Evolutionary conservation across 331 rosid species (phyloP).

Genomic region (Dryas integrifolia): DNA sequence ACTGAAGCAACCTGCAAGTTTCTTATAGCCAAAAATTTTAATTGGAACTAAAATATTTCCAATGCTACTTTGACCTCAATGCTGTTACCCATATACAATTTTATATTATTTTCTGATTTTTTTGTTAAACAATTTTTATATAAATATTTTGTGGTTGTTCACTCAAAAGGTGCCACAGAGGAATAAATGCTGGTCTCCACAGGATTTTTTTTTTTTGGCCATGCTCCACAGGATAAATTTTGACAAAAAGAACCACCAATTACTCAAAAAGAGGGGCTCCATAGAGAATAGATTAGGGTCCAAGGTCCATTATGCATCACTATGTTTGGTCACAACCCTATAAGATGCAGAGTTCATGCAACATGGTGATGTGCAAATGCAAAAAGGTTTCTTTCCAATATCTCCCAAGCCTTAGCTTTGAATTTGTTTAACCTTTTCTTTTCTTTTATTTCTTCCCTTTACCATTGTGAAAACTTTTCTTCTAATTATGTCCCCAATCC

Average conservation of each 20-base stretch:
- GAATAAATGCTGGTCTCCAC: slow-evolving; percentile 44
- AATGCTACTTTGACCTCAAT: background rate
- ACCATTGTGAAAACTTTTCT: background rate
- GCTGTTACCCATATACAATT: background rate
- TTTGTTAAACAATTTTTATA: background rate
- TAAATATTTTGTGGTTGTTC: slow-evolving; percentile 1
- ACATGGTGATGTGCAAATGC: background rate
- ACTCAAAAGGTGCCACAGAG: slow-evolving; percentile 32
- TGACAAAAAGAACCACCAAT: slow-evolving; percentile 38
- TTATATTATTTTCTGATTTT: background rate
- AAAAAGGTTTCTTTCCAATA: background rate
- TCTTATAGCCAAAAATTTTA: too few relatives aligned
- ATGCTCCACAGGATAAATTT: slow-evolving; percentile 31
- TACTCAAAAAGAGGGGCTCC: slow-evolving; percentile 23
- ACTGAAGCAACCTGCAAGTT: too few relatives aligned
- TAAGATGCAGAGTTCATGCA: slow-evolving; percentile 52
- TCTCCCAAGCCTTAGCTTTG: background rate
- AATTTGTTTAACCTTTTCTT: background rate
- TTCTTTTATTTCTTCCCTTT: background rate
- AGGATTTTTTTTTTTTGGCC: slow-evolving; percentile 21
- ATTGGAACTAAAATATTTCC: background rate
- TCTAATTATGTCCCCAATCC: background rate
- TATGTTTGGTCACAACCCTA: slow-evolving; percentile 39
- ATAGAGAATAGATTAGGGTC: slow-evolving; percentile 39
- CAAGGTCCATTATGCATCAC: slow-evolving; percentile 56